phyloP scores from a whole-genome alignment of 805 yeast genomes.

The Scheffersomyces ergatensis region DNA sequence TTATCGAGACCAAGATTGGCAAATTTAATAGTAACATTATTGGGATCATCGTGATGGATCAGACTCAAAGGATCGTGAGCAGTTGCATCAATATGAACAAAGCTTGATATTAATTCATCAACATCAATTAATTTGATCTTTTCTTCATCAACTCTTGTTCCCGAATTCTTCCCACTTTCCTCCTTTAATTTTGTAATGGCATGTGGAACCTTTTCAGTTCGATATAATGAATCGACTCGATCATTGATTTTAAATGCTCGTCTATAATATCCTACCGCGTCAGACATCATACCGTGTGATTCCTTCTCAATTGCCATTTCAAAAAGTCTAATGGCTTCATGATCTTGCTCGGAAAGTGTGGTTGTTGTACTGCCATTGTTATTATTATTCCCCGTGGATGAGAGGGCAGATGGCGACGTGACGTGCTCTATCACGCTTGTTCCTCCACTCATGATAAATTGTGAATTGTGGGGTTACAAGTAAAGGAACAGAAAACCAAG shows the following conservation, averaged over 20 bases:
- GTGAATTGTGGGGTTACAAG: no score
- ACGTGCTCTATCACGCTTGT: not conserved
- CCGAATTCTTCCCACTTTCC: constrained; percentile 26
- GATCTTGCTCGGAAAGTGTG: constrained; percentile 10
- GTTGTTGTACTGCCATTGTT: not conserved
- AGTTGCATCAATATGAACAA: constrained; percentile 23
- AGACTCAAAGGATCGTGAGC: constrained; percentile 22
- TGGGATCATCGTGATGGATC: constrained; percentile 12
- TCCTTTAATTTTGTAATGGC: constrained; percentile 25
- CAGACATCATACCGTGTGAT: constrained; percentile 71
- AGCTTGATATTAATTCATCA: constrained; percentile 34
- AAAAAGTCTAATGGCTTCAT: constrained; percentile 60
- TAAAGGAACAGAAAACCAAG: no score
- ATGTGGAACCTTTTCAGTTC: constrained; percentile 51
- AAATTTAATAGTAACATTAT: constrained; percentile 20
- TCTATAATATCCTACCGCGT: constrained; percentile 73
- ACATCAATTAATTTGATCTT: constrained; percentile 41
- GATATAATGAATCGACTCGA: constrained; percentile 66
- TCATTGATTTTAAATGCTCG: constrained; percentile 60
- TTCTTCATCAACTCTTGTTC: constrained; percentile 31
- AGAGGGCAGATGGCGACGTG: not conserved
- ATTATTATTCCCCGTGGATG: not conserved
- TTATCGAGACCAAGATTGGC: constrained; percentile 21
- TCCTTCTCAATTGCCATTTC: constrained; percentile 73
- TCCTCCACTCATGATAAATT: not conserved